Evolutionary conservation across 257 asterid species (phyloP).

Genomic region (Euphrasia confusa): DNA sequence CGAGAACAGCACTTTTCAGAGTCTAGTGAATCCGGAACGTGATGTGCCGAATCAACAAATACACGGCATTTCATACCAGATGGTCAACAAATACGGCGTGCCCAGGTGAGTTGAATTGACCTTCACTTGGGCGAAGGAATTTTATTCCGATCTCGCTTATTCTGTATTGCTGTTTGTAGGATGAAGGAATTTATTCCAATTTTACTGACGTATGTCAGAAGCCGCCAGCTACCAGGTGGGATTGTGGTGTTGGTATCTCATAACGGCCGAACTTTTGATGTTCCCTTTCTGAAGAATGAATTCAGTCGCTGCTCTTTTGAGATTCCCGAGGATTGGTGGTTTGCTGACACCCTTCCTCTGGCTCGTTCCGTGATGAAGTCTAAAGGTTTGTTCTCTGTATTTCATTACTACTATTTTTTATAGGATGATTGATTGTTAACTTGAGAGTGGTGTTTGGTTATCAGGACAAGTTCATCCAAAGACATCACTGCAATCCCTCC

Average conservation of each 20-base stretch:
- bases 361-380: conserved; percentile 65
- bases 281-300: conserved; percentile 73
- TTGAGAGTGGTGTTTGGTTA: conserved; percentile 7
- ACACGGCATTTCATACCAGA: conserved; percentile 62
- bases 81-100: conserved; percentile 63
- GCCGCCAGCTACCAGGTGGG: conserved; percentile 83
- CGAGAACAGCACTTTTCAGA: conserved; percentile 75
- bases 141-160: conserved; percentile 1
- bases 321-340: conserved; percentile 71
- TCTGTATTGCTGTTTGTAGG: conserved; percentile 42
- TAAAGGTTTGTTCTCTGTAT: conserved; percentile 38
- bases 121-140: neutral
- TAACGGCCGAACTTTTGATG: conserved; percentile 69
- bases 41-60: conserved; percentile 46
- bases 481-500: conserved; percentile 49
- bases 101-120: conserved; percentile 49
- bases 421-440: conserved; percentile 1
- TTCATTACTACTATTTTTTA: neutral
- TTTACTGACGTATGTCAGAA: conserved; percentile 52
- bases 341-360: conserved; percentile 64
- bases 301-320: conserved; percentile 59
- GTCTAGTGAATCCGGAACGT: conserved; percentile 74
- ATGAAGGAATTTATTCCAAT: conserved; percentile 92
- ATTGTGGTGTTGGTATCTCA: conserved; percentile 74
- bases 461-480: conserved; percentile 53